A percentile compares a stretch with the other conserved stretches of the same genome.
These are phyloP conservation scores for Nicotiana attenuata DNA, from an alignment of 257 asterid species.

Conservation along the genomic window DNA sequence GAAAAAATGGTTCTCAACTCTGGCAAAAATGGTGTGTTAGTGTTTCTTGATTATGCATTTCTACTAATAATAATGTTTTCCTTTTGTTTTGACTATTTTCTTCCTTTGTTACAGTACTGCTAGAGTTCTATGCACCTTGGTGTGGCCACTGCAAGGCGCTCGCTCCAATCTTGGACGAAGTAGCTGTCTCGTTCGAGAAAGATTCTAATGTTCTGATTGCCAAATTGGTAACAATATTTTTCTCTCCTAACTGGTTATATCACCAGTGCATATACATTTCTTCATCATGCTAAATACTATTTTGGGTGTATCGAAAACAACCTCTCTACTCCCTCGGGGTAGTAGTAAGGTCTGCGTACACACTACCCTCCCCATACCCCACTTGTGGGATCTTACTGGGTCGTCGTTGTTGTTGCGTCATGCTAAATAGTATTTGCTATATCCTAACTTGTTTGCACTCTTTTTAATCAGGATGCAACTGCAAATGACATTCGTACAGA, in stretches of 20 bases:
- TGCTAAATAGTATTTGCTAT: background rate
- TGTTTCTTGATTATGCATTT: too few species aligned
- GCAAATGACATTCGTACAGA: constrained; percentile 62
- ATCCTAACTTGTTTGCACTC: background rate
- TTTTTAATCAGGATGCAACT: constrained; percentile 53
- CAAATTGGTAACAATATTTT: constrained; percentile 43
- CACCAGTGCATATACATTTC: too few species aligned
- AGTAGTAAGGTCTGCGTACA: too few species aligned
- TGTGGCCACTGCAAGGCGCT: constrained; percentile 81
- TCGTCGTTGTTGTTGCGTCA: too few species aligned
- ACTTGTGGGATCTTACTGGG: too few species aligned
- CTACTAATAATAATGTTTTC: background rate
- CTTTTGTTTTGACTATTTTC: background rate
- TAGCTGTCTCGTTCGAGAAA: constrained; percentile 51
- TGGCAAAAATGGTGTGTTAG: constrained; percentile 60
- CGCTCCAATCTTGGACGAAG: constrained; percentile 85
- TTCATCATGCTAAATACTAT: too few species aligned
- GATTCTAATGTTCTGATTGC: constrained; percentile 64
- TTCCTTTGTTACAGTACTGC: constrained; percentile 38
- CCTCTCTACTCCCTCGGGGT: too few species aligned
- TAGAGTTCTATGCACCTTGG: constrained; percentile 87
- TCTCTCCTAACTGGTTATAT: too few species aligned
- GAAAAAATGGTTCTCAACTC: constrained; percentile 61
- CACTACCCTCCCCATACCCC: too few species aligned
- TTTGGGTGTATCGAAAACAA: too few species aligned